Conservation (phyloP, 805 yeast species). For the Yarrowia bubula region DNA sequence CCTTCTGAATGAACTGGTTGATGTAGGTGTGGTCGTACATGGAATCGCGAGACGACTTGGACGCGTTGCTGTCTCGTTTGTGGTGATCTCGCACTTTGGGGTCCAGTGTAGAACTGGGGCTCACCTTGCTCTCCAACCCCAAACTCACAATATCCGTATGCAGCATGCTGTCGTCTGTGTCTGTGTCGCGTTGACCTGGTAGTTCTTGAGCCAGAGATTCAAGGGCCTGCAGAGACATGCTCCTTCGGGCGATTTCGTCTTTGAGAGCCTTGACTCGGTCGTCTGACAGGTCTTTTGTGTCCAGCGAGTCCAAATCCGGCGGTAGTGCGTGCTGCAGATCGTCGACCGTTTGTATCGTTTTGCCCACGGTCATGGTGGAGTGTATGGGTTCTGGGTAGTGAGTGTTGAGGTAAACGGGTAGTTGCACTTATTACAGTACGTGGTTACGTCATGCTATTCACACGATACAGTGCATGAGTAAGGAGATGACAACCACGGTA, state of each 20-base stretch:
- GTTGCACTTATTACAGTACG: too few relatives aligned
- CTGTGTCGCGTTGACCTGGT: conserved; percentile 19
- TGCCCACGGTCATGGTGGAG: conserved; percentile 3
- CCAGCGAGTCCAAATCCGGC: background rate
- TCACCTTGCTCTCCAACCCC: background rate
- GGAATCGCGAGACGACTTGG: conserved; percentile 12
- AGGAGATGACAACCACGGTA: too few relatives aligned
- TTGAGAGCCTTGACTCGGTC: conserved; percentile 33
- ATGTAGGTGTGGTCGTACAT: conserved; percentile 15
- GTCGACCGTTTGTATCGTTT: background rate
- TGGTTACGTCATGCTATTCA: too few relatives aligned
- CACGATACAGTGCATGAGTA: too few relatives aligned
- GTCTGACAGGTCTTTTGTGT: conserved; percentile 30
- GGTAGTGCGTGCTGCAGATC: background rate
- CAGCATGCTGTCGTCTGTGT: background rate
- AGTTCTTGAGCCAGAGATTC: conserved; percentile 33
- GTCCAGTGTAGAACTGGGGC: background rate
- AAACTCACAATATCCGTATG: conserved; percentile 6
- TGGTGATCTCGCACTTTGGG: background rate
- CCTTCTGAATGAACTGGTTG: conserved; percentile 21
- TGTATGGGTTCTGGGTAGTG: too few relatives aligned
- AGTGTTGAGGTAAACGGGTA: too few relatives aligned
- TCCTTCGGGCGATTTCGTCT: conserved; percentile 36
- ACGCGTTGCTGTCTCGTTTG: conserved; percentile 16
- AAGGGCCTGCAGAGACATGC: conserved; percentile 38